phyloP scores from a whole-genome alignment of 148 eudicot species.

The Camellia lanceoleosa region DNA sequence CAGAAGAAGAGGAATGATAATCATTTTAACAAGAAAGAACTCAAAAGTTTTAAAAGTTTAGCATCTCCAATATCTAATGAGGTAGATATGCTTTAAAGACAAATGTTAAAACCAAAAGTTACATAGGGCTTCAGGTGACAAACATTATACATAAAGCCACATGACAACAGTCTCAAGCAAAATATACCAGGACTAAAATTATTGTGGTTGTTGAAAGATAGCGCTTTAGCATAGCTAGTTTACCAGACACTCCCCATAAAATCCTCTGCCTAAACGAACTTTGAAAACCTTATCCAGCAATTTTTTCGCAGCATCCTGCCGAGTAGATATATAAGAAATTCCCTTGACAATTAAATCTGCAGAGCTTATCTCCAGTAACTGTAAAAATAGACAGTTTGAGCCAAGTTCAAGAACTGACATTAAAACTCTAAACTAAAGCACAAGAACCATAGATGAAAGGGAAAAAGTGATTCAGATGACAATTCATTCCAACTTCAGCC shows the following conservation, averaged over 20 bases:
- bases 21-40: too few species aligned
- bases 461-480: neutral
- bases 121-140: too few species aligned
- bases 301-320: conserved; percentile 44
- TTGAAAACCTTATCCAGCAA: conserved; percentile 55
- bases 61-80: neutral
- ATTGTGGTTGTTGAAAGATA: neutral
- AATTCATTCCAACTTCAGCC: neutral
- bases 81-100: conserved; percentile 9
- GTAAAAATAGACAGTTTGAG: conserved; percentile 19
- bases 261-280: conserved; percentile 73
- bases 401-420: conserved; percentile 6
- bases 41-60: neutral
- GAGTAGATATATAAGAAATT: conserved; percentile 36
- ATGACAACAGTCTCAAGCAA: neutral
- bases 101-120: neutral
- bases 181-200: conserved; percentile 1
- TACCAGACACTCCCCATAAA: conserved; percentile 94
- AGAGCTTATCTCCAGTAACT: conserved; percentile 52
- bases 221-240: conserved; percentile 8
- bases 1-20: neutral
- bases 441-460: conserved; percentile 6
- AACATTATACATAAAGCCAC: too few species aligned
- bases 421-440: neutral
- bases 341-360: conserved; percentile 57